Evolutionary conservation across 495 filamentous ascomycete genomes (phyloP).

Genomic region (Xylaria telfairii): DNA sequence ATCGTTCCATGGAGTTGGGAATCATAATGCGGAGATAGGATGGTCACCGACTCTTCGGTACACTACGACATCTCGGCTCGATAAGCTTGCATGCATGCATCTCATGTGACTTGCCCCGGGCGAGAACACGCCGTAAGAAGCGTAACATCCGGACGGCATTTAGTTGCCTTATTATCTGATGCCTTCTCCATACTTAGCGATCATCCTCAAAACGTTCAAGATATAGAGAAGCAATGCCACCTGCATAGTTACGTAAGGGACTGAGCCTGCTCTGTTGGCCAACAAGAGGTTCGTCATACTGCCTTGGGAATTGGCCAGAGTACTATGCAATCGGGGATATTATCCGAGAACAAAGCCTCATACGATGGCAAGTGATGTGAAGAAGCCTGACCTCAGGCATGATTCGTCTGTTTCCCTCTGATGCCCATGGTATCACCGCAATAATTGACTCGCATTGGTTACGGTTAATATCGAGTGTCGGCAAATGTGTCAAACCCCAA

Average conservation of each 20-base stretch:
- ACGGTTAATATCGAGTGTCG: slow-evolving; percentile 13
- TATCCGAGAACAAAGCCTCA: not conserved
- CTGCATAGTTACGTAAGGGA: not conserved
- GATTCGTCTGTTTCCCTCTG: not conserved
- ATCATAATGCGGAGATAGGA: slow-evolving; percentile 6
- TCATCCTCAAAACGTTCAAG: not conserved
- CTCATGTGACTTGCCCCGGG: not conserved
- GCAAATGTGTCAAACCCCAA: slow-evolving; percentile 14
- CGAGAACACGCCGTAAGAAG: not conserved
- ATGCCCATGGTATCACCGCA: not conserved
- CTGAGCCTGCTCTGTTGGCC: not conserved
- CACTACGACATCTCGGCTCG: not conserved
- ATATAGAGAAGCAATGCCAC: not conserved
- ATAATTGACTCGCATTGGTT: not conserved
- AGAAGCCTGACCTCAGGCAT: not conserved
- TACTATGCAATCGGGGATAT: not conserved
- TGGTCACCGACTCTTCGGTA: not conserved
- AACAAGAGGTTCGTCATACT: not conserved
- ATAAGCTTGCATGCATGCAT: slow-evolving; percentile 6
- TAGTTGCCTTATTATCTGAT: too few relatives aligned
- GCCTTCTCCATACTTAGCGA: not conserved
- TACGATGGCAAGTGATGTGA: not conserved
- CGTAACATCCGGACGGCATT: not conserved
- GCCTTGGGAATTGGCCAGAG: not conserved
- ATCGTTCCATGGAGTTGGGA: not conserved